Evolutionary conservation across 176 grass and related monocot species (phyloP).

Genomic region (Luzula sylvatica): DNA sequence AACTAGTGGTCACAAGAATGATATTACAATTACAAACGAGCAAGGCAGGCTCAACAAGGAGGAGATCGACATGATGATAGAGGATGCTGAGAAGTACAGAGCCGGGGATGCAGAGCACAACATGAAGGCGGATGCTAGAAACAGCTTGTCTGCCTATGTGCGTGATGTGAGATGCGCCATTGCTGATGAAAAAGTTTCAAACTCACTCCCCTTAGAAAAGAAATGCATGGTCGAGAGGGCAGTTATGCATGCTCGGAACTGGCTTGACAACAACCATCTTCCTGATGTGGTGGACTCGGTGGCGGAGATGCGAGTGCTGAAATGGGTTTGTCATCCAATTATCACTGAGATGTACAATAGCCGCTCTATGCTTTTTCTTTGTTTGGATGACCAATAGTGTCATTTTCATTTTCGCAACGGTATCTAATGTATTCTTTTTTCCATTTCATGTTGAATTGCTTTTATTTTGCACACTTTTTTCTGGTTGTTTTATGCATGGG

Average conservation of each 20-base stretch:
- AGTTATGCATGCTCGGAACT: slow-evolving; percentile 43
- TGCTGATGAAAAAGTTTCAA: slow-evolving; percentile 49
- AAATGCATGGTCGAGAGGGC: slow-evolving; percentile 70
- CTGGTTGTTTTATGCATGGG: no score
- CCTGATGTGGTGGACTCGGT: slow-evolving; percentile 69
- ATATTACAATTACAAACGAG: not conserved
- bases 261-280: slow-evolving; percentile 86
- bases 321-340: slow-evolving; percentile 61
- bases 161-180: slow-evolving; percentile 83
- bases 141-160: slow-evolving; percentile 53
- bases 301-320: slow-evolving; percentile 68
- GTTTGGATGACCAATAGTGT: no score
- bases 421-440: no score
- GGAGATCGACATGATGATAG: not conserved
- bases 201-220: slow-evolving; percentile 30
- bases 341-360: slow-evolving; percentile 61
- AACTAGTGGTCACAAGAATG: not conserved
- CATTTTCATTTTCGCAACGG: no score
- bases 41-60: not conserved
- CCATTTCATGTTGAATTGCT: no score
- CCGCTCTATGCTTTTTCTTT: no score
- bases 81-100: not conserved
- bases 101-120: not conserved
- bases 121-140: slow-evolving; percentile 20
- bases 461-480: no score